These are phyloP conservation scores for Balakata baccata DNA, from an alignment of 345 rosid genomes.

Conservation along the genomic window DNA sequence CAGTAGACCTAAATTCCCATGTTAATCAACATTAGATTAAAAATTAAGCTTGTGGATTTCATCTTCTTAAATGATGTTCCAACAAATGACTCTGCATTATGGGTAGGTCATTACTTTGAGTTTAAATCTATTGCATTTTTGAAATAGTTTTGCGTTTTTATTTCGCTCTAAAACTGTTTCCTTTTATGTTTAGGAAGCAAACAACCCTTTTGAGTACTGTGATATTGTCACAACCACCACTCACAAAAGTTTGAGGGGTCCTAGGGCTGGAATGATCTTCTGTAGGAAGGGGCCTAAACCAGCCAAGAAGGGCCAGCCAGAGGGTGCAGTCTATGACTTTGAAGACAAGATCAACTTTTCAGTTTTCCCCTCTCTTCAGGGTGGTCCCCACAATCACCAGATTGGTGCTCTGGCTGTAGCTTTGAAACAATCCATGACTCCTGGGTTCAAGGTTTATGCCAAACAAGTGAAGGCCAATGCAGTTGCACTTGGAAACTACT, in stretches of 20 bases:
- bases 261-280: constrained; percentile 99
- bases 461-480: constrained; percentile 99
- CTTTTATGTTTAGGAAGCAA: constrained; percentile 67
- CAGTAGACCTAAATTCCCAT: too few species aligned
- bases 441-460: constrained; percentile 93
- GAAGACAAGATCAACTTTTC: constrained; percentile 99
- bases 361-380: constrained; percentile 97
- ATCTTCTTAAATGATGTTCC: background rate
- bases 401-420: constrained; percentile 99
- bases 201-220: constrained; percentile 88
- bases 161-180: background rate
- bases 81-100: background rate
- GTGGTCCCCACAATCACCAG: constrained; percentile 99
- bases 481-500: constrained; percentile 81
- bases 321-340: constrained; percentile 82
- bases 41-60: background rate
- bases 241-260: constrained; percentile 99
- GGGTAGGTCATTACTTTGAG: background rate
- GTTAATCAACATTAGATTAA: background rate
- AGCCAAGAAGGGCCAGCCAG: constrained; percentile 96
- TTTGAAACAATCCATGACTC: constrained; percentile 73
- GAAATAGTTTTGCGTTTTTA: background rate
- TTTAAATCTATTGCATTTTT: background rate
- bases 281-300: constrained; percentile 98
- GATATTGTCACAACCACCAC: constrained; percentile 99